A percentile compares a stretch with the other conserved stretches of the same genome.
Conservation (phyloP, 2,329 filamentous ascomycete genomes). For the Talaromyces sp. region DNA sequence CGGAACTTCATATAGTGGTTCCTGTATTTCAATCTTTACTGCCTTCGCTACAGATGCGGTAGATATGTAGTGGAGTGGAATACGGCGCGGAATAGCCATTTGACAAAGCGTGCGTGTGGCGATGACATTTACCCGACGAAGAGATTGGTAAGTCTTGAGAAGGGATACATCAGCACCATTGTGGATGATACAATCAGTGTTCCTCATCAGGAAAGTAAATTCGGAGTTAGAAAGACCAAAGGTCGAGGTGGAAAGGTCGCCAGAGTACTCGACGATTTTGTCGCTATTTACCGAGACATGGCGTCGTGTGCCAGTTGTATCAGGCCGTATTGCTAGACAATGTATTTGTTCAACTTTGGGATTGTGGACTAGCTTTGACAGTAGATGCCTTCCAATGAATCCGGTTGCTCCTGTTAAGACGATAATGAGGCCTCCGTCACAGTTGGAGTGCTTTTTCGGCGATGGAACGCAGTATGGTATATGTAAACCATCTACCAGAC, state of each 20-base stretch:
- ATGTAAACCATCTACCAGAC: neutral
- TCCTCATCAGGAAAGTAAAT: constrained; percentile 24
- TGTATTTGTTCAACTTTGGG: constrained; percentile 37
- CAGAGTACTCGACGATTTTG: constrained; percentile 36
- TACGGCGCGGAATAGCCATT: constrained; percentile 18
- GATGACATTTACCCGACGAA: constrained; percentile 26
- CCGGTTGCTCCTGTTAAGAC: constrained; percentile 31
- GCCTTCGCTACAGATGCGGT: constrained; percentile 21
- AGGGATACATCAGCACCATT: constrained; percentile 43
- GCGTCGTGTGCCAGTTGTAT: neutral
- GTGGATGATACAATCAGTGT: constrained; percentile 53
- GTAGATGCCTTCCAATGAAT: constrained; percentile 41
- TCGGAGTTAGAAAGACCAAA: constrained; percentile 31
- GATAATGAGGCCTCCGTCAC: neutral
- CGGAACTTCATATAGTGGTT: constrained; percentile 16
- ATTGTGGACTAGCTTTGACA: constrained; percentile 35
- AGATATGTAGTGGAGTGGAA: constrained; percentile 35
- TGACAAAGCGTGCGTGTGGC: constrained; percentile 25
- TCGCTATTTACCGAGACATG: constrained; percentile 12
- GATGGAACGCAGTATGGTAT: neutral
- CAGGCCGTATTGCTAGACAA: constrained; percentile 40
- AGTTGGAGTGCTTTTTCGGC: neutral
- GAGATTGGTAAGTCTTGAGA: constrained; percentile 27
- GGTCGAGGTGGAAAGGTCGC: constrained; percentile 34
- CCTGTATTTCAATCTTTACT: neutral